Percentiles rank a stretch among this genome's conserved stretches.
These are phyloP conservation scores for Amauroascus niger DNA, from an alignment of 2,329 filamentous ascomycete genomes.

Conservation along the genomic window DNA sequence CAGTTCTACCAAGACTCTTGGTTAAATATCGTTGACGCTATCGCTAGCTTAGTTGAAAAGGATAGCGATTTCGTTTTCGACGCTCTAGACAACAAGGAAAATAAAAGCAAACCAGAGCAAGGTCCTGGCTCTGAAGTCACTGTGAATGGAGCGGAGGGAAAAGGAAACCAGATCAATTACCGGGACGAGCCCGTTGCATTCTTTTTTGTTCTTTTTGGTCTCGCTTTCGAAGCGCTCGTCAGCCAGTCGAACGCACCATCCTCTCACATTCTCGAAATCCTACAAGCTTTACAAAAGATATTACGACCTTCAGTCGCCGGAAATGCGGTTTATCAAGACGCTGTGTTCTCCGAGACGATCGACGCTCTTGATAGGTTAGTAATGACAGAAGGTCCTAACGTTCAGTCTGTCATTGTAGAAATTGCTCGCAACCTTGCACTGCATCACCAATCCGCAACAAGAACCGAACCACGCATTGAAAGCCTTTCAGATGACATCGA, in stretches of 20 bases:
- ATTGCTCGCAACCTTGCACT: slow-evolving; percentile 85
- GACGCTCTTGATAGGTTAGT: slow-evolving; percentile 87
- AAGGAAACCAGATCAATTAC: slow-evolving; percentile 82
- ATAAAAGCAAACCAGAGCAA: slow-evolving; percentile 4
- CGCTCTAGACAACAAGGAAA: slow-evolving; percentile 55
- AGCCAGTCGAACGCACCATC: slow-evolving; percentile 61
- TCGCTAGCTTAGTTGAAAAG: slow-evolving; percentile 92
- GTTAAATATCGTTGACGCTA: slow-evolving; percentile 93
- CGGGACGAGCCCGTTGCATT: slow-evolving; percentile 95
- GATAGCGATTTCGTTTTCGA: slow-evolving; percentile 98
- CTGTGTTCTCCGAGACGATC: slow-evolving; percentile 94
- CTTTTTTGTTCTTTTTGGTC: slow-evolving; percentile 95
- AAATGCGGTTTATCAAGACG: slow-evolving; percentile 90
- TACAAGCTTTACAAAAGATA: slow-evolving; percentile 89
- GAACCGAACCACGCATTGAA: slow-evolving; percentile 55
- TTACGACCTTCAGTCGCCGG: slow-evolving; percentile 88
- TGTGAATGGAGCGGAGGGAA: slow-evolving; percentile 38
- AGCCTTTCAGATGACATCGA: slow-evolving; percentile 94
- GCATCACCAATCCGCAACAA: slow-evolving; percentile 78
- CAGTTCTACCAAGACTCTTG: slow-evolving; percentile 93
- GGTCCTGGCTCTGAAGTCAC: slow-evolving; percentile 12
- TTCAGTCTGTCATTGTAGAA: slow-evolving; percentile 86
- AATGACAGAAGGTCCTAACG: slow-evolving; percentile 77
- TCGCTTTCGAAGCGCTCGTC: slow-evolving; percentile 90
- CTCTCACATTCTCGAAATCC: slow-evolving; percentile 74